Evolutionary conservation across 108 stramenopile species (phyloP), one percentile per base, ranked within the genome.

Genomic region (Nitzschia sp.): DNA sequence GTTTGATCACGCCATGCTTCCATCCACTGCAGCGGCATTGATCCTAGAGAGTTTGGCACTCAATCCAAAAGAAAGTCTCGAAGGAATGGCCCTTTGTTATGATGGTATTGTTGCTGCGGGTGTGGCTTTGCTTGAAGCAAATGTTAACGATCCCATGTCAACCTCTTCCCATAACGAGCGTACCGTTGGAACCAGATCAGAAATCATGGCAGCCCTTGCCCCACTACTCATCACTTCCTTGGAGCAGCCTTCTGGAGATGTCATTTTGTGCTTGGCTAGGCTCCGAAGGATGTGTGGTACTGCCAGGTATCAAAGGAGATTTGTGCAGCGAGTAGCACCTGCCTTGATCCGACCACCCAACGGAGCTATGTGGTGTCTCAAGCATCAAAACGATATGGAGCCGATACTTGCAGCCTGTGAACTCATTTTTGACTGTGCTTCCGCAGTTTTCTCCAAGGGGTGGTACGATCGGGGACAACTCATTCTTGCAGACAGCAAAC

Each of bases 331-430:
- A 24, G 69, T 95, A 2, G 91, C 89, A 11, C 94, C 94, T 10
- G 74, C 61, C 51, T 67, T 95, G 12, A 80, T 95, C 22, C 76
- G 94, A 15, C 94, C 94, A 22, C 81, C 90, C 0, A 42, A 67
- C 40, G 83, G 73, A 43, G 90, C 90, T 11, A 71, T 92, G 68
- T 95, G 91, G 91, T 91, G 91, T 71, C 66, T 95, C 24, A 71
- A 79, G 11, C 94, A 95, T 67, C 91, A 95, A 77, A 81, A 81
- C 73, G 94, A 95, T 65, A 92, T 95, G 75, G 87, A 89, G 65
- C 80, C 94, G 20, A 92, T 92, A 43, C 72, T 92, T 10, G 88
- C 89, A 9, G 89, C 88, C 15, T 69, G 77, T 17, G 94, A 95
- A 65, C 71, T 95, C 42, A 88, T 95, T 53, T 74, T 95, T 15